Conservation (phyloP, 352 stramenopile species). For the Phytophthora tentaculata region DNA sequence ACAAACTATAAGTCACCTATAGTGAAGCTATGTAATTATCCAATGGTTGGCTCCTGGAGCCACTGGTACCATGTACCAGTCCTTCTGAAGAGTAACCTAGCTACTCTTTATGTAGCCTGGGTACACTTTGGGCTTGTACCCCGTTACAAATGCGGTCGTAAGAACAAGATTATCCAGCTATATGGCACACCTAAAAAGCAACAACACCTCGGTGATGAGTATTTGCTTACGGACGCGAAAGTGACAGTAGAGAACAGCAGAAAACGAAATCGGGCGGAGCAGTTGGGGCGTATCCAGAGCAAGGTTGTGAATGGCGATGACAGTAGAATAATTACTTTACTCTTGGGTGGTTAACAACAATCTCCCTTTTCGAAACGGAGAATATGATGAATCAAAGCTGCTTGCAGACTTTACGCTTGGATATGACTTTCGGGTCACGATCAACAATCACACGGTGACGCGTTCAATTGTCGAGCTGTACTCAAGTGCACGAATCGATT, state of each 20-base stretch:
- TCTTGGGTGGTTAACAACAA: not conserved
- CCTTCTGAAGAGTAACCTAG: no score
- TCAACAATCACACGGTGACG: not conserved
- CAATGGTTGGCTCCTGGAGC: no score
- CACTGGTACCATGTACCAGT: no score
- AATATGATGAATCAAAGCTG: not conserved
- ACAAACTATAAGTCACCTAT: no score
- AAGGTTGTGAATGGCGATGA: not conserved
- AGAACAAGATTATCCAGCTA: constrained; percentile 17
- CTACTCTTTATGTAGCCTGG: no score
- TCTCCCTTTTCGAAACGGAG: not conserved
- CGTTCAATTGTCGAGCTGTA: not conserved
- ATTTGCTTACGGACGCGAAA: not conserved
- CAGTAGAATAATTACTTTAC: not conserved
- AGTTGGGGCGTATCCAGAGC: not conserved
- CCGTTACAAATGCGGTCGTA: no score
- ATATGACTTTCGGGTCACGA: not conserved
- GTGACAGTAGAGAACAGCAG: not conserved
- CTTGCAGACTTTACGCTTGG: not conserved
- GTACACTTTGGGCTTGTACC: no score
- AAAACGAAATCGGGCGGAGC: not conserved
- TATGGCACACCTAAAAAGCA: constrained; percentile 14
- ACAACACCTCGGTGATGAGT: not conserved
- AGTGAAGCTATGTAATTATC: no score
- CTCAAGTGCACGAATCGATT: not conserved